Conservation (phyloP, 2,329 filamentous ascomycete genomes). For the Aureobasidium zeae region DNA sequence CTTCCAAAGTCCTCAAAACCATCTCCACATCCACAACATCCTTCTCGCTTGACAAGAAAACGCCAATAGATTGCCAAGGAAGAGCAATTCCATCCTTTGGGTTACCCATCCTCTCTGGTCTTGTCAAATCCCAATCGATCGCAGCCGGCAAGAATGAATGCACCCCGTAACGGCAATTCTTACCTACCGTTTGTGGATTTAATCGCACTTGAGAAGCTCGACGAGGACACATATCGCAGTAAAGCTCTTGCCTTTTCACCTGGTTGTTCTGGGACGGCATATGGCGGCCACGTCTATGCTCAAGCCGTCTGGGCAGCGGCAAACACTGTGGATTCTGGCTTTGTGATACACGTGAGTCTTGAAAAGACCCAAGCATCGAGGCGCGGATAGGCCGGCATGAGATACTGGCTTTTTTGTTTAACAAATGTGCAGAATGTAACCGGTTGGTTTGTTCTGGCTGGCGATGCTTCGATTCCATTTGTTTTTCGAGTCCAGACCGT, state of each 20-base stretch:
- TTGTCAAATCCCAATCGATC: too few relatives aligned
- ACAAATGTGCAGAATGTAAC: constrained; percentile 44
- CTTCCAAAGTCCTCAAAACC: not conserved
- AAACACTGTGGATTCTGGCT: constrained; percentile 43
- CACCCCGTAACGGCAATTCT: constrained; percentile 22
- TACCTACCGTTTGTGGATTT: constrained; percentile 34
- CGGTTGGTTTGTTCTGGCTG: constrained; percentile 44
- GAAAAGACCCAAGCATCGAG: constrained; percentile 1
- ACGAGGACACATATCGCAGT: constrained; percentile 33
- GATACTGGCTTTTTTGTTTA: constrained; percentile 17
- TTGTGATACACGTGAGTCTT: constrained; percentile 42
- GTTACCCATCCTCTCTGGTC: too few relatives aligned
- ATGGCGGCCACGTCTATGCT: constrained; percentile 50
- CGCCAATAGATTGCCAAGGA: constrained; percentile 4
- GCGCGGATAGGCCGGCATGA: not conserved
- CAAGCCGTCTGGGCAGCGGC: constrained; percentile 49
- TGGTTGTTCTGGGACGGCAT: constrained; percentile 35
- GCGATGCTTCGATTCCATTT: constrained; percentile 40
- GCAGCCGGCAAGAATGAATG: too few relatives aligned
- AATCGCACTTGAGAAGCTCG: constrained; percentile 34
- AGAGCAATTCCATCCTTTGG: too few relatives aligned
- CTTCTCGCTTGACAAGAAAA: not conserved
- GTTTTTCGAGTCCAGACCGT: constrained; percentile 43
- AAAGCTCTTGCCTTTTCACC: constrained; percentile 36
- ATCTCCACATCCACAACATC: not conserved